Base-by-base conservation (phyloP, 1,139 yeast genomes). In the Nakaseomyces delphensis region DNA sequence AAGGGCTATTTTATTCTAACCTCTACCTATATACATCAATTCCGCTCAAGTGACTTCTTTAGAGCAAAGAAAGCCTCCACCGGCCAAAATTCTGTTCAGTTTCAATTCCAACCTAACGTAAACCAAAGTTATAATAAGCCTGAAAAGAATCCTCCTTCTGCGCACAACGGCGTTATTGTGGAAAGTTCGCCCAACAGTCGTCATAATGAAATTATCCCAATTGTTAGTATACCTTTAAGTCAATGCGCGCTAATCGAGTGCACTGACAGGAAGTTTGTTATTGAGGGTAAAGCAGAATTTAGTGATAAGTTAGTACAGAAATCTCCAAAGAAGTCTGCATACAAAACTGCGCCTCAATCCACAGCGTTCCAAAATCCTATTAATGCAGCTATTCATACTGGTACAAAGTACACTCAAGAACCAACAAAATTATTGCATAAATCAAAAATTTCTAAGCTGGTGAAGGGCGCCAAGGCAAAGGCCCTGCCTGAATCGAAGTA, bases 1-100 rank as follows among this genome's bases (percentile, higher is more conserved):
- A 74, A 74, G 54, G 76, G 79, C 24, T 82, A 79, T 70, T 83
- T 77, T 53, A 83, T 83, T n/a, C 66, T 83, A 43, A 81, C 91
- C 2, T 75, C 84, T 53, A 78, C 77, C 53, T 81, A 70, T 49
- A 63, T 83, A 35, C 91, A 81, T 60, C 91, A 83, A 57, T 83
- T 81, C 62, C 78, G 76, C 56, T 68, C 79, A 2, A 66, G 73
- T 32, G 83, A 81, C 57, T 67, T 84, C 21, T 36, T 25, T n/a
- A 40, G 27, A 21, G n/a, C 35, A 10, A 36, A 36, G 15, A 38
- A 38, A 13, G 39, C 44, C 10, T 44, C 45, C 24, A 47, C 39
- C 20, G 42, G 39, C 4, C 42, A 50, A 18, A 43, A 43, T 4
- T 38, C 48, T 13, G 42, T 49, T n/a, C 35, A 28, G 19, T 38